A percentile compares a stretch with the other conserved stretches of the same genome.
phyloP scores from a whole-genome alignment of 192 early-diverging fungal genomes.

The Coemansia sp. region DNA sequence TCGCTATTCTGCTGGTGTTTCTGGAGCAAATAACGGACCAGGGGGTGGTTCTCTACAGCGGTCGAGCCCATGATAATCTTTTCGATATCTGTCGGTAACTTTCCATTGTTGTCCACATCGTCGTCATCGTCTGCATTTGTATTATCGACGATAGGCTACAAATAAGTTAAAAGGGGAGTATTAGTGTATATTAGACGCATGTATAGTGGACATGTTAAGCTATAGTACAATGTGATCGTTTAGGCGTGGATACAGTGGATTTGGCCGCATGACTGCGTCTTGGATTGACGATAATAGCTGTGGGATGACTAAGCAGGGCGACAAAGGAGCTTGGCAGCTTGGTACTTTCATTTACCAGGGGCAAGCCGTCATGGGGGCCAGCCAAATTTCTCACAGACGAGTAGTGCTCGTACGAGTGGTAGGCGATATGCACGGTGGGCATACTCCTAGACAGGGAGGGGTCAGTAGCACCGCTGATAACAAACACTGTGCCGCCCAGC shows the following conservation, averaged over 20 bases:
- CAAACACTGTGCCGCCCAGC: slow-evolving; percentile 63
- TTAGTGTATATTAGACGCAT: not conserved
- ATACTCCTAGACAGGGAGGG: slow-evolving; percentile 33
- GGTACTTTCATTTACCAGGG: slow-evolving; percentile 56
- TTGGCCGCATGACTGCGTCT: not conserved
- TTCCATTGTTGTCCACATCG: slow-evolving; percentile 15
- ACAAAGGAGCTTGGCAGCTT: not conserved
- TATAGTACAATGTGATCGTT: slow-evolving; percentile 12
- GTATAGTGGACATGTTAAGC: slow-evolving; percentile 2
- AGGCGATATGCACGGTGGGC: slow-evolving; percentile 65
- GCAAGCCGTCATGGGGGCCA: slow-evolving; percentile 62
- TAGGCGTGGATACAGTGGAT: not conserved
- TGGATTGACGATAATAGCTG: not conserved
- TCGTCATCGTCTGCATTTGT: slow-evolving; percentile 24
- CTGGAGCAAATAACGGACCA: slow-evolving; percentile 55
- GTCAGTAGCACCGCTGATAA: slow-evolving; percentile 59
- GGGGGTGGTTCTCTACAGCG: slow-evolving; percentile 46
- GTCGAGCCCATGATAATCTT: slow-evolving; percentile 59
- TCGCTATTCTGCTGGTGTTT: slow-evolving; percentile 48
- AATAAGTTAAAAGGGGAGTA: not conserved
- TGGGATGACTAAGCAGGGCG: not conserved
- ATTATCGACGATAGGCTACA: slow-evolving; percentile 11
- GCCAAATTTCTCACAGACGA: slow-evolving; percentile 67
- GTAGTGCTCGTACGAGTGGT: slow-evolving; percentile 77
- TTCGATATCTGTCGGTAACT: slow-evolving; percentile 41